Evolutionary conservation across 768 basidiomycete genomes (phyloP).

Genomic region (Porpolomopsis calyptriformis): DNA sequence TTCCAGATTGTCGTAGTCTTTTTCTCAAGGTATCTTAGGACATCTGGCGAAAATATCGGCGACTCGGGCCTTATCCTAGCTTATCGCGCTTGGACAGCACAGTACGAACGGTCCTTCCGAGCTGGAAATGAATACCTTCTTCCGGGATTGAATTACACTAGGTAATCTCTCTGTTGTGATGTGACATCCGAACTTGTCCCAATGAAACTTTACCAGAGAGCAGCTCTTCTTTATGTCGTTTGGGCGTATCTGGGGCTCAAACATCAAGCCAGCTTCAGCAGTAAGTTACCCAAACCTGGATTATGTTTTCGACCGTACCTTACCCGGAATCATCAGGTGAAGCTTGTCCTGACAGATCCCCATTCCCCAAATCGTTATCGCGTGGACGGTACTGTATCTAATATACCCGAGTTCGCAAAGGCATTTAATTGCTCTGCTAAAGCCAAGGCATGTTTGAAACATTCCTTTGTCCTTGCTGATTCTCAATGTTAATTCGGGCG

Average conservation of each 20-base stretch:
- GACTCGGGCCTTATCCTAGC: constrained; percentile 80
- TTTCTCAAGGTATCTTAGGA: constrained; percentile 32
- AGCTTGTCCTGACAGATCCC: constrained; percentile 76
- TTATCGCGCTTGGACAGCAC: constrained; percentile 84
- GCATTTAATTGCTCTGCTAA: constrained; percentile 75
- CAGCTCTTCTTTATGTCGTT: constrained; percentile 93
- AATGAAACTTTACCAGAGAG: constrained; percentile 38
- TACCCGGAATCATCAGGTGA: constrained; percentile 34
- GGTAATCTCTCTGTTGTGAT: constrained; percentile 28
- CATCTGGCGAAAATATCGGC: constrained; percentile 87
- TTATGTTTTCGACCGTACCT: not conserved
- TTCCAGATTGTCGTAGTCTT: not conserved
- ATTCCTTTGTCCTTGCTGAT: not conserved
- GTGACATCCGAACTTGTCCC: not conserved
- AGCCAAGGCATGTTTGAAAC: constrained; percentile 50
- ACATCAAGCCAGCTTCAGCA: constrained; percentile 68
- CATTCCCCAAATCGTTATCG: constrained; percentile 77
- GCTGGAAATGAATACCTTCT: constrained; percentile 61
- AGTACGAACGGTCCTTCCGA: constrained; percentile 48
- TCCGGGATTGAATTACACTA: constrained; percentile 70
- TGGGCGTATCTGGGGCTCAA: constrained; percentile 78
- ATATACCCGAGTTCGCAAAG: constrained; percentile 79
- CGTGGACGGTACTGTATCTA: constrained; percentile 77
- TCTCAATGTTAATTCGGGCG: not conserved
- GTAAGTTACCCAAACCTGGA: constrained; percentile 28